Evolutionary conservation across 257 asterid genomes (phyloP), one percentile per base, ranked within the genome.

Genomic region (Orobanche coerulescens): DNA sequence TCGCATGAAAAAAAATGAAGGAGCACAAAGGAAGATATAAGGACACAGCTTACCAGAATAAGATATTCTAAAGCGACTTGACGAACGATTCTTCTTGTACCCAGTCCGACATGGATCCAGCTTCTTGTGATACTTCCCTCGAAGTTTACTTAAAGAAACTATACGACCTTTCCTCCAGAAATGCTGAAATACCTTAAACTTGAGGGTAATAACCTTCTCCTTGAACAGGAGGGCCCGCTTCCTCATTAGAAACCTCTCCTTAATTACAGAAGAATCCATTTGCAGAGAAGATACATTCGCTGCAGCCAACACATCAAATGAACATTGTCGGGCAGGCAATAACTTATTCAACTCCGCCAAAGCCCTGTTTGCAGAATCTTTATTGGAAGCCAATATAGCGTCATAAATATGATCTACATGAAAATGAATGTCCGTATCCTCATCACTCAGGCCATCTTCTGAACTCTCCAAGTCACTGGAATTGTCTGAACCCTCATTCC

Each of bases 131-230:
- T 90, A 76, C 84, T 80, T 89, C 5, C 76, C 72, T 20, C 80
- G 85, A 69, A 81, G 77, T 58, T 76, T 84, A 79, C 83, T 78
- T 36, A 67, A 26, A 19, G 88, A 87, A 76, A 80, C 76, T 53
- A 75, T 66, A 12, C 79, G 86, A 10, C 88, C 96, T 70, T 81
- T 82, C 84, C 79, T 86, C 95, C 97, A 89, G 71, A 86, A 76
- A 78, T 86, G 95, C 73, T 68, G 94, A 70, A 78, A 81, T 54
- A 78, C 75, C 81, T 79, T 82, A 66, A 73, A 90, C 78, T 82
- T 94, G 24, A 94, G 78, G 44, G 86, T 66, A 26, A 85, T 53
- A 52, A 81, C 72, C 80, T 81, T 87, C 78, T 90, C 95, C 77
- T 82, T 84, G 30, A 86, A 83, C 62, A 50, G 77, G 65, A 77